Evolutionary conservation across 2,329 filamentous ascomycete species (phyloP), one percentile per base, ranked within the genome.

Genomic region (Botrytis byssoidea): DNA sequence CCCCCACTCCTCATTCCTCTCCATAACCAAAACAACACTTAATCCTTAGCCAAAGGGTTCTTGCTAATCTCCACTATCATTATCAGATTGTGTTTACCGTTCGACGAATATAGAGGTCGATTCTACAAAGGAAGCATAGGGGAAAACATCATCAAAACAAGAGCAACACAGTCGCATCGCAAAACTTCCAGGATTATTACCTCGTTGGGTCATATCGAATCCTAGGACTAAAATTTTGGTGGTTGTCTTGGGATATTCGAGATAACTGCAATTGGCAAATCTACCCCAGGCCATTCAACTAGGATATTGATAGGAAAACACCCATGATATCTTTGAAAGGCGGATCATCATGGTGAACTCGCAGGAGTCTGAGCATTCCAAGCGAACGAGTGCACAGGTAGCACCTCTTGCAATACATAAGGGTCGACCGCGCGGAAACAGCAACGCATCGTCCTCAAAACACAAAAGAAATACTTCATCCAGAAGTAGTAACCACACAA

Each of bases 331-430:
- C 66, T 64, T 63, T 20, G 35, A 60, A 16, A 51, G 65, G 44
- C 25, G 35, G 42, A 74, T 76, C 77, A 81, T 75, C 74, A 80
- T 81, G 80, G 79, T 80, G 80, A 69, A 69, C n/a, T 32, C 66
- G 48, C 80, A 71, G 77, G 79, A 78, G 74, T 76, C 70, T 75
- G 77, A 80, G 63, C 72, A 76, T 65, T 74, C 73, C 57, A 67
- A 74, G 82, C 85, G 88, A 82, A 84, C 87, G 81, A 90, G 88
- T 84, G 85, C 89, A 71, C 86, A 88, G 80, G 88, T 90, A 83
- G 88, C 89, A 80, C 88, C 89, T 74, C 83, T 91, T 74, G 80
- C 85, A 69, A 85, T 90, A 75, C 82, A 85, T 66, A 89, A 88
- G 80, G 79, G 81, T 78, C 79, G 73, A 79, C 78, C 73, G 77